Evolutionary conservation across 768 basidiomycete species (phyloP).

Genomic region (Omphalotus guepiniiformis): DNA sequence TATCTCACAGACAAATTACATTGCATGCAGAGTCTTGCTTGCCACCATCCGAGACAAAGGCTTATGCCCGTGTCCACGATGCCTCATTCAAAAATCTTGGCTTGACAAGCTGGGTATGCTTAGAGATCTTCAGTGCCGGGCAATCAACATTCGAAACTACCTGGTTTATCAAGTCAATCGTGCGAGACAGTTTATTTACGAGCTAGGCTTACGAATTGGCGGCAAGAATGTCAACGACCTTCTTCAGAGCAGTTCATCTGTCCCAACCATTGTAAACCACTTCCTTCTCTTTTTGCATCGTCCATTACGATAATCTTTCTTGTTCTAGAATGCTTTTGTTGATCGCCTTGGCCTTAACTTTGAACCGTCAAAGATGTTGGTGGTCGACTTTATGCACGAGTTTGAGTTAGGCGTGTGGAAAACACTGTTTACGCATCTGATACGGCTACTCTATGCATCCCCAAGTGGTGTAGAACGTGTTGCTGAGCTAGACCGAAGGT

Average conservation of each 20-base stretch:
- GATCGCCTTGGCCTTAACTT: slow-evolving; percentile 13
- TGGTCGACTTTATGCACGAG: slow-evolving; percentile 31
- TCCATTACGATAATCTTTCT: neutral
- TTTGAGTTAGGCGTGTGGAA: slow-evolving; percentile 35
- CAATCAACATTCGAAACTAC: neutral
- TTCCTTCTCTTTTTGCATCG: neutral
- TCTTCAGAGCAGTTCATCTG: slow-evolving; percentile 12
- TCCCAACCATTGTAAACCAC: slow-evolving; percentile 10
- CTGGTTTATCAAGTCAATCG: neutral
- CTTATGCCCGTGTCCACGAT: slow-evolving; percentile 25
- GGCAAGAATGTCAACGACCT: slow-evolving; percentile 10
- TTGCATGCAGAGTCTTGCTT: slow-evolving; percentile 20
- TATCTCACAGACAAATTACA: slow-evolving; percentile 3
- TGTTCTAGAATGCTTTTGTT: slow-evolving; percentile 28
- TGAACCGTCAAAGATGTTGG: slow-evolving; percentile 22
- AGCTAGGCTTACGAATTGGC: neutral
- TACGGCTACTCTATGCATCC: slow-evolving; percentile 22
- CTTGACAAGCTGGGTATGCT: slow-evolving; percentile 23
- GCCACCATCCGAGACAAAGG: slow-evolving; percentile 21
- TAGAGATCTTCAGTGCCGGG: neutral
- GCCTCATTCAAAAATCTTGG: slow-evolving; percentile 15
- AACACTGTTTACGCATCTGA: slow-evolving; percentile 26
- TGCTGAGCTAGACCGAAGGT: slow-evolving; percentile 13
- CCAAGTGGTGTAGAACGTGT: slow-evolving; percentile 9
- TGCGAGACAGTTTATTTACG: slow-evolving; percentile 14